Percentiles rank a stretch among this genome's conserved stretches.
Conservation (phyloP, 805 yeast genomes). For the Lachancea kluyveri region DNA sequence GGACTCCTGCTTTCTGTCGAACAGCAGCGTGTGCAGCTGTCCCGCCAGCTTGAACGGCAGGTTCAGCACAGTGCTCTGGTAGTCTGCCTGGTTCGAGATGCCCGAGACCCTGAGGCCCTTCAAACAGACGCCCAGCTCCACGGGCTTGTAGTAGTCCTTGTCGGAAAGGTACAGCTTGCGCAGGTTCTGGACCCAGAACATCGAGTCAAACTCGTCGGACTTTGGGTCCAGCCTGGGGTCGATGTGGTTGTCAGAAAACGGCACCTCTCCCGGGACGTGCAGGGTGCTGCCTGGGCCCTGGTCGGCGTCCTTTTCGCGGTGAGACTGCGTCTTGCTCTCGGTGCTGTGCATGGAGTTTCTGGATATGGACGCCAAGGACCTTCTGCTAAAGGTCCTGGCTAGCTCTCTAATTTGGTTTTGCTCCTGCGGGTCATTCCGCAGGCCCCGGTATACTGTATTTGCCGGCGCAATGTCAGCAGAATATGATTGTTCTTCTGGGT, state of each 20-base stretch:
- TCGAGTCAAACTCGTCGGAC: conserved; percentile 47
- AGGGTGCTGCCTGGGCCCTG: too few relatives aligned
- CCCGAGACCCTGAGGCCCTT: conserved; percentile 58
- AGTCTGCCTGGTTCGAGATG: conserved; percentile 52
- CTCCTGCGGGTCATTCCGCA: conserved; percentile 3
- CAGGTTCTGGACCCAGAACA: conserved; percentile 60
- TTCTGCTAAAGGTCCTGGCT: conserved; percentile 3
- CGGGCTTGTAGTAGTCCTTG: conserved; percentile 53
- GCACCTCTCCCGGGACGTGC: too few relatives aligned
- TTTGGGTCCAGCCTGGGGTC: conserved; percentile 54
- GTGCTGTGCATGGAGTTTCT: too few relatives aligned
- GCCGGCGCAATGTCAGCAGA: too few relatives aligned
- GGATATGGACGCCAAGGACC: too few relatives aligned
- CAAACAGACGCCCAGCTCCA: conserved; percentile 53
- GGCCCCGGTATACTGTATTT: conserved; percentile 3
- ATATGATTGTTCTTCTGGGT: too few relatives aligned
- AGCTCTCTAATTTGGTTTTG: conserved; percentile 1
- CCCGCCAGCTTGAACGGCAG: conserved; percentile 26
- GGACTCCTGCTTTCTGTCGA: conserved; percentile 14
- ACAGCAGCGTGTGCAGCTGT: too few relatives aligned
- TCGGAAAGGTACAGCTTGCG: conserved; percentile 45
- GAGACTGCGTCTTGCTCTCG: too few relatives aligned
- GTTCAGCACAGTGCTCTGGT: conserved; percentile 56
- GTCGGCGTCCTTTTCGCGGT: too few relatives aligned
- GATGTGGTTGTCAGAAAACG: too few relatives aligned